Evolutionary conservation across 2,329 filamentous ascomycete genomes (phyloP).

Genomic region (Fusarium continuum): DNA sequence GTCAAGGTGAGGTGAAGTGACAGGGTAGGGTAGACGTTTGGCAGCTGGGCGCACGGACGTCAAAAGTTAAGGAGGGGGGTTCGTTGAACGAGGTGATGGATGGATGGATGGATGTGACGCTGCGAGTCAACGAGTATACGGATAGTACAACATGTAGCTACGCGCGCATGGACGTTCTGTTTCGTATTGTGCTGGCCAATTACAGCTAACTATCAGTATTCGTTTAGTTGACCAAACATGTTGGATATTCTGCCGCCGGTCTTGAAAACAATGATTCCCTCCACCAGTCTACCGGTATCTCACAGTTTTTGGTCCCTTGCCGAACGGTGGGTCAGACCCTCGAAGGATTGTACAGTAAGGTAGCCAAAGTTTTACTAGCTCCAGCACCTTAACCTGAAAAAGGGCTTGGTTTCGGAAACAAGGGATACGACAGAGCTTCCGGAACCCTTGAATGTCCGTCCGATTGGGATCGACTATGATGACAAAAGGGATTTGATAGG

Average conservation of each 20-base stretch:
- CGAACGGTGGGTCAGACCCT: conserved; percentile 20
- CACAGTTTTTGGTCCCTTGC: neutral
- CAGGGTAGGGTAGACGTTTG: conserved; percentile 19
- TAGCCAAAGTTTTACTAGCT: conserved; percentile 20
- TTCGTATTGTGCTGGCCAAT: neutral
- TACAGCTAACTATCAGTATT: neutral
- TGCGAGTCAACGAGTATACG: neutral
- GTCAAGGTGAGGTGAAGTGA: conserved; percentile 5
- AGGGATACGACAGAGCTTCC: conserved; percentile 19
- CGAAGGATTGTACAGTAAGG: neutral
- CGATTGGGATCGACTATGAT: conserved; percentile 29
- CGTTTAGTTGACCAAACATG: no score
- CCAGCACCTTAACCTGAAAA: neutral
- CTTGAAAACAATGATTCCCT: no score
- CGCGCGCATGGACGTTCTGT: neutral
- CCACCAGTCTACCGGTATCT: no score
- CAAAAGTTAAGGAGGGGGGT: conserved; percentile 21
- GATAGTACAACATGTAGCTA: neutral
- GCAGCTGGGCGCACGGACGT: conserved; percentile 28
- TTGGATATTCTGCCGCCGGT: no score
- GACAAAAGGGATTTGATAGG: conserved; percentile 15
- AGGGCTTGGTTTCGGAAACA: conserved; percentile 7
- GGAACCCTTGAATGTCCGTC: conserved; percentile 6
- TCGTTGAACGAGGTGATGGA: neutral
- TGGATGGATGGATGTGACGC: neutral